A percentile compares a stretch with the other conserved stretches of the same genome.
These are phyloP conservation scores for Mortierella sp. DNA, from an alignment of 371 early-diverging fungal species.

Conservation along the genomic window DNA sequence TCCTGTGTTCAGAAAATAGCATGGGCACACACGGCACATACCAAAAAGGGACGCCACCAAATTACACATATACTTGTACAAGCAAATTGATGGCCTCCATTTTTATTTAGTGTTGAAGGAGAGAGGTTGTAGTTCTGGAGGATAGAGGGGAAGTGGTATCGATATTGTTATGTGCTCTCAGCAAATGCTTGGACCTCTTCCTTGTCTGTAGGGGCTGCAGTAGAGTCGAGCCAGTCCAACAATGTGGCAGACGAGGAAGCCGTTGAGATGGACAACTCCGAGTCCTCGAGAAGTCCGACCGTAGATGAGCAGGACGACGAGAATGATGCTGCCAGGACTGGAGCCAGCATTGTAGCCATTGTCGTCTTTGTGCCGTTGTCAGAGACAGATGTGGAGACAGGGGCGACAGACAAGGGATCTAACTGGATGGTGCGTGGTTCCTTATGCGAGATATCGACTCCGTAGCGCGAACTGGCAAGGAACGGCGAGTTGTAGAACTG, in stretches of 20 bases:
- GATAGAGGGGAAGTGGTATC: neutral
- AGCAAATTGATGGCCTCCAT: too few relatives aligned
- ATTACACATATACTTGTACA: too few relatives aligned
- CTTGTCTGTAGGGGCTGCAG: neutral
- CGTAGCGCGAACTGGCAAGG: slow-evolving; percentile 6
- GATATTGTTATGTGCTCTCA: neutral
- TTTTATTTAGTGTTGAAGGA: neutral
- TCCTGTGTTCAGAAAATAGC: too few relatives aligned
- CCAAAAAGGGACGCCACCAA: too few relatives aligned
- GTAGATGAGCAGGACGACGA: neutral
- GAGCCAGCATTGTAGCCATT: neutral
- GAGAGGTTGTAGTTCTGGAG: neutral
- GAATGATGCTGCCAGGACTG: neutral
- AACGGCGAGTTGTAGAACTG: slow-evolving; percentile 6
- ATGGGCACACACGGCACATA: too few relatives aligned
- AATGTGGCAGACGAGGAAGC: neutral
- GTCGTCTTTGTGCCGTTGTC: neutral
- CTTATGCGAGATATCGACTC: neutral
- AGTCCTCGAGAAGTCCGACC: neutral
- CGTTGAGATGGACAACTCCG: neutral
- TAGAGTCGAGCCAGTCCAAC: neutral
- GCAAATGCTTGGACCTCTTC: neutral
- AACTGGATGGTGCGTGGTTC: neutral
- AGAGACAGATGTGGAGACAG: neutral
- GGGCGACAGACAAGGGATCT: neutral